These are phyloP conservation scores for Pelargonium australe DNA, from an alignment of 441 rosid genomes.

Conservation along the genomic window DNA sequence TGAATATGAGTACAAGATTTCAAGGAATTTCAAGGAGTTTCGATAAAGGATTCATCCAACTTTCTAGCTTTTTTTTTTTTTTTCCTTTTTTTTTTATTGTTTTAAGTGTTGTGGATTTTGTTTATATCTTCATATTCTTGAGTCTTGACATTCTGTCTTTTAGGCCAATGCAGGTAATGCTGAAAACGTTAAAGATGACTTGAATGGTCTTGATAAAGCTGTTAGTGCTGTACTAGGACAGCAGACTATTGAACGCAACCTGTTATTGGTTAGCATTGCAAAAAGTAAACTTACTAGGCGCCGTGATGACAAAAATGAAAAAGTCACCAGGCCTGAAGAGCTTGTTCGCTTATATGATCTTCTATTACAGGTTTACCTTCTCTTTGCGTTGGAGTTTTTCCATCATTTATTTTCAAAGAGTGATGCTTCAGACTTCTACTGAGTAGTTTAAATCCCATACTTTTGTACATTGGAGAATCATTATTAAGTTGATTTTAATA, in stretches of 20 bases:
- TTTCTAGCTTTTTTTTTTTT: too few relatives aligned
- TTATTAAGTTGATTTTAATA: slow-evolving; percentile 16
- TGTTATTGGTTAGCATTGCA: slow-evolving; percentile 74
- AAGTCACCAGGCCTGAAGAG: slow-evolving; percentile 89
- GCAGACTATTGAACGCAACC: slow-evolving; percentile 89
- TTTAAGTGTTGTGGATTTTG: neutral
- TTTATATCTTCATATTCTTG: slow-evolving; percentile 19
- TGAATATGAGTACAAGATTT: too few relatives aligned
- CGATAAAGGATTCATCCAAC: too few relatives aligned
- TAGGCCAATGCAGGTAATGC: slow-evolving; percentile 92
- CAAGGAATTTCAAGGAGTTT: too few relatives aligned
- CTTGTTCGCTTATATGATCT: slow-evolving; percentile 95
- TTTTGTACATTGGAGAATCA: slow-evolving; percentile 15
- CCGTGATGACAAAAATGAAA: slow-evolving; percentile 86
- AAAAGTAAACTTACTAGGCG: slow-evolving; percentile 77
- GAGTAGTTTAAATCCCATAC: neutral
- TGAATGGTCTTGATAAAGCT: slow-evolving; percentile 96
- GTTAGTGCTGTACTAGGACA: slow-evolving; percentile 82
- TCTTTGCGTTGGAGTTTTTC: slow-evolving; percentile 10
- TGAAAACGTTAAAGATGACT: slow-evolving; percentile 83
- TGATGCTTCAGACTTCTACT: slow-evolving; percentile 9
- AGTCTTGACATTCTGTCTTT: slow-evolving; percentile 27
- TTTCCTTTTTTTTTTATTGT: too few relatives aligned
- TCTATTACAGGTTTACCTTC: slow-evolving; percentile 59
- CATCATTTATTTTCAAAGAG: slow-evolving; percentile 13